These are phyloP conservation scores for Boletellus emodensis DNA, from an alignment of 768 basidiomycete genomes.

Conservation along the genomic window DNA sequence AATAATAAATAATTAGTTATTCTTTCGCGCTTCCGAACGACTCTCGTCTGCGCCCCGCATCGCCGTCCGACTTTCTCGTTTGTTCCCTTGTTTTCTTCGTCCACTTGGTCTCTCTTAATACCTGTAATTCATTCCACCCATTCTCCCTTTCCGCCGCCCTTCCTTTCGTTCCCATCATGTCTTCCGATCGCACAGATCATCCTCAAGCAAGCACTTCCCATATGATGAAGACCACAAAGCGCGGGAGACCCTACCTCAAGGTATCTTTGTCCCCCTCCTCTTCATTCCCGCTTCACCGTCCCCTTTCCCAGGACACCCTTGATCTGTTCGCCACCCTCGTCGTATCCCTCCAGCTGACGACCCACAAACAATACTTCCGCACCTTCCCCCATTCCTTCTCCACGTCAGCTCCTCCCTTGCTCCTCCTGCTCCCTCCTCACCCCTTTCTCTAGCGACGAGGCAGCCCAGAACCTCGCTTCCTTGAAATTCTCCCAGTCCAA, in stretches of 20 bases:
- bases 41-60: constrained; percentile 18
- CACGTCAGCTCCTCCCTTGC: constrained; percentile 57
- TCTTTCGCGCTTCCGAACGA: constrained; percentile 31
- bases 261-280: constrained; percentile 35
- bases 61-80: constrained; percentile 27
- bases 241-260: constrained; percentile 92
- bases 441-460: constrained; percentile 73
- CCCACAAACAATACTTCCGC: constrained; percentile 95
- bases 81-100: constrained; percentile 28
- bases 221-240: constrained; percentile 98
- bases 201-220: constrained; percentile 70
- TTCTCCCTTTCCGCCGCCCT: constrained; percentile 7
- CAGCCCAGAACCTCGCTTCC: constrained; percentile 86
- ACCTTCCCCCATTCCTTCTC: constrained; percentile 93
- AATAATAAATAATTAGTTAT: constrained; percentile 25
- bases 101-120: constrained; percentile 17
- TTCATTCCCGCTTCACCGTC: constrained; percentile 6
- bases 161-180: constrained; percentile 32
- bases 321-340: constrained; percentile 97
- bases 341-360: constrained; percentile 83
- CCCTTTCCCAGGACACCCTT: constrained; percentile 75
- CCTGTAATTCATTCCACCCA: constrained; percentile 21
- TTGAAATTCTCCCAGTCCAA: constrained; percentile 99
- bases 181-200: constrained; percentile 37
- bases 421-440: constrained; percentile 9